phyloP scores from a whole-genome alignment of 495 filamentous ascomycete genomes.

The Podospora sp. region DNA sequence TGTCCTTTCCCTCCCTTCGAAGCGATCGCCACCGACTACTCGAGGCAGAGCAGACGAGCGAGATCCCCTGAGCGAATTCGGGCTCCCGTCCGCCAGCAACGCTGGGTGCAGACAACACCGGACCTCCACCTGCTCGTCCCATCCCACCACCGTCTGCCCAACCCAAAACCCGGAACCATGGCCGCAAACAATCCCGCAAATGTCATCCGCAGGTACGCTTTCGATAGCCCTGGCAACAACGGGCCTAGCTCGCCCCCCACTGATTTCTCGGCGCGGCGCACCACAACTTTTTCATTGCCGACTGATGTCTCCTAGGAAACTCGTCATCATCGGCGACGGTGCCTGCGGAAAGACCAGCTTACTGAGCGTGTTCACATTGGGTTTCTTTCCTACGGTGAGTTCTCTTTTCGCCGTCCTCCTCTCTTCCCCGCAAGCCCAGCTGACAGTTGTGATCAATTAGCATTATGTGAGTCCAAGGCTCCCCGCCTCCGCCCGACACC shows the following conservation, averaged over 20 bases:
- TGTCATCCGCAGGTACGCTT: conserved; percentile 40
- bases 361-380: conserved; percentile 95
- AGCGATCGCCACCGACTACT: neutral
- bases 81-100: neutral
- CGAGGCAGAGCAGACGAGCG: neutral
- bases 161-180: conserved; percentile 28
- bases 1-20: neutral
- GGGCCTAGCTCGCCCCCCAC: neutral
- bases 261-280: neutral
- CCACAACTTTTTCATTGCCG: conserved; percentile 17
- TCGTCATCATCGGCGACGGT: conserved; percentile 98
- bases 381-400: conserved; percentile 96
- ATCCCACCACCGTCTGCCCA: neutral
- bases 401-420: neutral
- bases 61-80: neutral
- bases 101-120: conserved; percentile 5
- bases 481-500: conserved; percentile 1
- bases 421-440: neutral
- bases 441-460: conserved; percentile 10
- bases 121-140: conserved; percentile 13
- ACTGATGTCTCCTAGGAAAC: conserved; percentile 64
- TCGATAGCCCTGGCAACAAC: neutral
- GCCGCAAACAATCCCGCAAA: conserved; percentile 33
- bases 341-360: conserved; percentile 98
- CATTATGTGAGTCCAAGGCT: conserved; percentile 16